Evolutionary conservation across 208 protist genomes (phyloP).

Genomic region (Crithidia sp.): DNA sequence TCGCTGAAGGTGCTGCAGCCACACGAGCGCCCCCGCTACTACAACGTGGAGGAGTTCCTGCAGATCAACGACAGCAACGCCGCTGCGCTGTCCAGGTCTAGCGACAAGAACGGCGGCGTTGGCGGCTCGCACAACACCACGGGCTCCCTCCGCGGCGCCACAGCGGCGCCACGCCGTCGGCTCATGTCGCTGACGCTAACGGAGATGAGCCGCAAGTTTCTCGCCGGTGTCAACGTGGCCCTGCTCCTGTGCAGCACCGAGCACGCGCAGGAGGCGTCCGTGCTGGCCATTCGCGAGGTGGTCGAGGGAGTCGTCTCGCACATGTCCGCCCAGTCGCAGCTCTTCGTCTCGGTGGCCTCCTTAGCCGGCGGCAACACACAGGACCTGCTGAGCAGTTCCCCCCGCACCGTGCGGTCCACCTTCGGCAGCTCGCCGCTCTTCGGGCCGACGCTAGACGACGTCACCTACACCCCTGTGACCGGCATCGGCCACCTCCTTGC

Average conservation of each 20-base stretch:
- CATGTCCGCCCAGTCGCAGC: constrained; percentile 36
- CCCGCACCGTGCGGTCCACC: constrained; percentile 29
- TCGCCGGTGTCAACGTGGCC: constrained; percentile 63
- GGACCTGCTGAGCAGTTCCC: constrained; percentile 44
- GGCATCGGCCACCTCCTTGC: constrained; percentile 21
- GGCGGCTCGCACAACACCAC: constrained; percentile 3
- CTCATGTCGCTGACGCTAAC: constrained; percentile 53
- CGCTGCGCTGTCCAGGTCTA: not conserved
- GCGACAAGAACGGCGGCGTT: not conserved
- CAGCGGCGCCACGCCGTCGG: constrained; percentile 2
- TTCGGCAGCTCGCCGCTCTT: constrained; percentile 45
- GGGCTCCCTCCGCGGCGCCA: constrained; percentile 5
- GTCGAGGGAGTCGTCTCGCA: constrained; percentile 45
- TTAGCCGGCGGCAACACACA: constrained; percentile 47
- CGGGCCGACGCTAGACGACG: constrained; percentile 51
- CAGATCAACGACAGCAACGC: constrained; percentile 26
- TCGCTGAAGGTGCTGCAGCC: constrained; percentile 49
- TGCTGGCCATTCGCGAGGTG: constrained; percentile 44
- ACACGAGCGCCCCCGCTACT: constrained; percentile 47
- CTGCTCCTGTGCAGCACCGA: constrained; percentile 55
- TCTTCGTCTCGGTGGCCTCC: constrained; percentile 52
- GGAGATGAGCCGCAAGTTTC: constrained; percentile 55
- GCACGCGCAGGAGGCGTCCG: constrained; percentile 31
- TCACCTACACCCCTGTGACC: constrained; percentile 48
- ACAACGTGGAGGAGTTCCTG: constrained; percentile 70